Conservation (phyloP, 2,329 filamentous ascomycete species). For the Epicoccum sorghinum region DNA sequence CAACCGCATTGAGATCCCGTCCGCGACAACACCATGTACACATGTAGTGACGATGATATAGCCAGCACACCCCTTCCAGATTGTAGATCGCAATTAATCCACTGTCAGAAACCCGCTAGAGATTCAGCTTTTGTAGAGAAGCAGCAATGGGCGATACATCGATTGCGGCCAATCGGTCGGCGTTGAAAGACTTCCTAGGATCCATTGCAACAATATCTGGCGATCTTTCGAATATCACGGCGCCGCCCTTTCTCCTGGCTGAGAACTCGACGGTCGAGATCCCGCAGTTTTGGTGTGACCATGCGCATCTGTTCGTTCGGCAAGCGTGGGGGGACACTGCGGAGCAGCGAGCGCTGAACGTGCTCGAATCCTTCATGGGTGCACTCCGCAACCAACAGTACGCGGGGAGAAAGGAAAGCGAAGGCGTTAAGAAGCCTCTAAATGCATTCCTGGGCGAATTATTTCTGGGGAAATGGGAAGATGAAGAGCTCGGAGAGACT, state of each 20-base stretch:
- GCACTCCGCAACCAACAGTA: conserved; percentile 57
- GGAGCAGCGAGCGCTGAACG: conserved; percentile 51
- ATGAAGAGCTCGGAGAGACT: conserved; percentile 47
- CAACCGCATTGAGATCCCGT: conserved; percentile 1
- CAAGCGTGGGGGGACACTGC: conserved; percentile 51
- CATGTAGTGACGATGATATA: neutral
- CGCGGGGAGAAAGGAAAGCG: conserved; percentile 49
- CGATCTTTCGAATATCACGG: conserved; percentile 55
- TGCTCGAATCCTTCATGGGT: conserved; percentile 58
- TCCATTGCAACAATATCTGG: conserved; percentile 55
- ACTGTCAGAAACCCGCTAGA: too few species aligned
- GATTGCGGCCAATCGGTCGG: conserved; percentile 38
- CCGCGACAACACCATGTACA: conserved; percentile 2
- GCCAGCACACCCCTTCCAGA: neutral
- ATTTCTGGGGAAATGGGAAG: conserved; percentile 48
- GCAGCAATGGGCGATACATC: conserved; percentile 25
- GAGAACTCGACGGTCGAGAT: conserved; percentile 55
- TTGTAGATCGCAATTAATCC: too few species aligned
- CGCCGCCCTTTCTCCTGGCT: conserved; percentile 54
- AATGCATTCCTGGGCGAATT: conserved; percentile 59
- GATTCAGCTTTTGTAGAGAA: neutral
- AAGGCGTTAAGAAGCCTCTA: conserved; percentile 58
- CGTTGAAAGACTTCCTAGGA: conserved; percentile 40
- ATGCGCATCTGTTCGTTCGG: conserved; percentile 54
- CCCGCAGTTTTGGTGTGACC: conserved; percentile 55